These are phyloP conservation scores for Smallanthus sonchifolius DNA, from an alignment of 129 eudicot genomes.

Conservation along the genomic window DNA sequence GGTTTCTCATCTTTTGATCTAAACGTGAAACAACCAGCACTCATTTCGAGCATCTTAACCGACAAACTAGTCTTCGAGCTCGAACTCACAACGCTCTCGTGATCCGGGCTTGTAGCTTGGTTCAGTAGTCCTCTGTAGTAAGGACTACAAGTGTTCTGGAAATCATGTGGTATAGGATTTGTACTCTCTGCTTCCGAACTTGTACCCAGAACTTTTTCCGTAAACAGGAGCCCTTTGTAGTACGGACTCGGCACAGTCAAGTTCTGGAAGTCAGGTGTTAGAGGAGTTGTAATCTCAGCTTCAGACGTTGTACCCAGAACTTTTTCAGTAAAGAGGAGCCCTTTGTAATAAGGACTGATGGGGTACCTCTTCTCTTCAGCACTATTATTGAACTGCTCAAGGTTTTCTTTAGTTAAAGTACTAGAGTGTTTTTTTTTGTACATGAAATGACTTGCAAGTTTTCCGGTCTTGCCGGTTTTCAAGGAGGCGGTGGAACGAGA, in stretches of 20 bases:
- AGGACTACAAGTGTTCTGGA: constrained; percentile 15
- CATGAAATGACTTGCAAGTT: constrained; percentile 2
- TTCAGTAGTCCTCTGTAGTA: constrained; percentile 39
- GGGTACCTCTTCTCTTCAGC: not conserved
- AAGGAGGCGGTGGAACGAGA: not conserved
- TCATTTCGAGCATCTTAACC: constrained; percentile 49
- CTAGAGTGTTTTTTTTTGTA: constrained; percentile 13
- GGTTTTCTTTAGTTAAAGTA: constrained; percentile 29
- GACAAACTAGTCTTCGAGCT: constrained; percentile 44
- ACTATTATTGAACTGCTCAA: constrained; percentile 11
- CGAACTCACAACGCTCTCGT: constrained; percentile 42
- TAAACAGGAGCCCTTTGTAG: constrained; percentile 28
- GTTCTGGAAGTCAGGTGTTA: constrained; percentile 12
- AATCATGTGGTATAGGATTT: constrained; percentile 11
- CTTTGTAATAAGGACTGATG: constrained; percentile 8
- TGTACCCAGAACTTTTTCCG: constrained; percentile 19
- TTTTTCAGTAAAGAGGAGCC: not conserved
- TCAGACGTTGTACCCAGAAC: not conserved
- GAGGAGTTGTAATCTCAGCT: constrained; percentile 23
- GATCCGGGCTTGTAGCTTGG: constrained; percentile 35
- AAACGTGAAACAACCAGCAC: constrained; percentile 43
- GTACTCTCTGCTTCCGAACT: constrained; percentile 32
- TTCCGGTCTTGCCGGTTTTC: constrained; percentile 13
- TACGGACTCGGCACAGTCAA: constrained; percentile 19
- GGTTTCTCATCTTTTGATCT: constrained; percentile 31